These are phyloP conservation scores for Trypanosoma rangeli DNA, from an alignment of 208 protist genomes.

Conservation along the genomic window DNA sequence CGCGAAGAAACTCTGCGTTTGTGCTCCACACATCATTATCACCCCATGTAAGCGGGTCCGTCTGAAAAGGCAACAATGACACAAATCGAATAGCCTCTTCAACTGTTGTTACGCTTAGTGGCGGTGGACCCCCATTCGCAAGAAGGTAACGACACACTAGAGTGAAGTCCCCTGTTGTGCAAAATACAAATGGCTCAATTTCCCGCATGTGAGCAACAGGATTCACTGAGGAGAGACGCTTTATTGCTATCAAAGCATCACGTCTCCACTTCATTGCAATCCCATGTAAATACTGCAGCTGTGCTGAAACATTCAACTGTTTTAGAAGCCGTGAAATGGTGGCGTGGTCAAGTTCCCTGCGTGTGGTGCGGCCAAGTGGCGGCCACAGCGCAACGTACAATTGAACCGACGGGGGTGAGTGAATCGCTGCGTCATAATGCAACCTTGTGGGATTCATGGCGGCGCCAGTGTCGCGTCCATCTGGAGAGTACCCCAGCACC, in stretches of 20 bases:
- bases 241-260: constrained; percentile 36
- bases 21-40: constrained; percentile 76
- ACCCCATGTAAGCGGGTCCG: constrained; percentile 60
- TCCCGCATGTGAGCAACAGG: constrained; percentile 49
- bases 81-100: constrained; percentile 81
- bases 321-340: constrained; percentile 39
- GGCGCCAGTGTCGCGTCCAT: neutral
- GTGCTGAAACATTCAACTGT: constrained; percentile 49
- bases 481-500: constrained; percentile 63
- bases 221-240: constrained; percentile 56
- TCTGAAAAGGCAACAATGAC: constrained; percentile 59
- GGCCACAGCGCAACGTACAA: constrained; percentile 84
- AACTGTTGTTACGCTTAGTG: constrained; percentile 45
- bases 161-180: constrained; percentile 69
- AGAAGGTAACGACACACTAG: constrained; percentile 75
- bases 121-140: constrained; percentile 58
- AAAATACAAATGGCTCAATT: constrained; percentile 74
- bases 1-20: constrained; percentile 67
- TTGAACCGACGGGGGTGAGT: constrained; percentile 49
- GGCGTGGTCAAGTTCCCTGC: constrained; percentile 27
- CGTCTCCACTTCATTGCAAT: constrained; percentile 60
- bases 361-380: constrained; percentile 53
- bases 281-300: constrained; percentile 64
- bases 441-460: neutral
- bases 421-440: neutral